Percentiles rank a stretch among this genome's conserved stretches.
phyloP scores from a whole-genome alignment of 768 basidiomycete species.

The Calocybe cyanea region DNA sequence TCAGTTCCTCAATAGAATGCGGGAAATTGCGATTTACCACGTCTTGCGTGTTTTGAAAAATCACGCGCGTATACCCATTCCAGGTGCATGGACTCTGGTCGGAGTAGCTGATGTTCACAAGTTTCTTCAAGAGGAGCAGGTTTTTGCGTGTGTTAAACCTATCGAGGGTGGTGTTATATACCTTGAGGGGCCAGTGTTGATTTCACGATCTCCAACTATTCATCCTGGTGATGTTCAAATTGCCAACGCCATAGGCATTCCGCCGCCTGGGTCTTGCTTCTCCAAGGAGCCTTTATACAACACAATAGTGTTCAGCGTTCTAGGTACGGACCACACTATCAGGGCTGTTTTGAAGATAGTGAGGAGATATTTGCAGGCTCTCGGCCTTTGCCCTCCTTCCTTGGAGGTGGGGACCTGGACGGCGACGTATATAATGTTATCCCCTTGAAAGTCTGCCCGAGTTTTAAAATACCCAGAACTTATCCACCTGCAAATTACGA shows the following conservation, averaged over 20 bases:
- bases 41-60: conserved; percentile 64
- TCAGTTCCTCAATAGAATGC: conserved; percentile 46
- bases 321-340: conserved; percentile 33
- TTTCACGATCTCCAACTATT: conserved; percentile 65
- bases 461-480: conserved; percentile 24
- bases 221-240: conserved; percentile 67
- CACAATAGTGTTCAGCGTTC: conserved; percentile 60
- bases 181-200: conserved; percentile 49
- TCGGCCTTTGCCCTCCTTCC: conserved; percentile 57
- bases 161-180: conserved; percentile 35
- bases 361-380: conserved; percentile 32
- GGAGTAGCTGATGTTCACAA: conserved; percentile 66
- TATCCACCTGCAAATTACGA: conserved; percentile 44
- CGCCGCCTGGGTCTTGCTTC: conserved; percentile 51
- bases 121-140: conserved; percentile 47
- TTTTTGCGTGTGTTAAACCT: conserved; percentile 58
- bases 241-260: conserved; percentile 57
- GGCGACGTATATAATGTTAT: conserved; percentile 59
- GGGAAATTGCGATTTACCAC: conserved; percentile 56
- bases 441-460: conserved; percentile 34
- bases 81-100: conserved; percentile 61
- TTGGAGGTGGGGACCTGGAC: conserved; percentile 71
- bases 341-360: neutral
- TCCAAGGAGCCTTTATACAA: conserved; percentile 49
- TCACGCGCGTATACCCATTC: conserved; percentile 64